Conservation (phyloP, 73 alveolate genomes). For the Tetrahymena malaccensis region DNA sequence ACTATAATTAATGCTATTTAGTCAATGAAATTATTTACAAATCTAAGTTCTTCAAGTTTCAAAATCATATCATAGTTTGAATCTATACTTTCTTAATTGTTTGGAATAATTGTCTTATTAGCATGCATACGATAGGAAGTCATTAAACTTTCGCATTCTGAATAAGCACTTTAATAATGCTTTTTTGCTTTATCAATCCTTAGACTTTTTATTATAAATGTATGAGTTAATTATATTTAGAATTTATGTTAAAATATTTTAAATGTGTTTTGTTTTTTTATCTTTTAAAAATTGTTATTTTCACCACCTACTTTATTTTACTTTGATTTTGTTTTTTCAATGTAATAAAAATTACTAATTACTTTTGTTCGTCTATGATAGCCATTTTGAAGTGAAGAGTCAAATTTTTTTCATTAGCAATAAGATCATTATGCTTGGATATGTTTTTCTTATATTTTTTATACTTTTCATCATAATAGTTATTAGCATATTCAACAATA, state of each 20-base stretch:
- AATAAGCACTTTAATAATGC: not conserved
- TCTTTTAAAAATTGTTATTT: no score
- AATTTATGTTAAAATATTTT: no score
- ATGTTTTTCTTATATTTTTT: not conserved
- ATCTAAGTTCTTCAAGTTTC: not conserved
- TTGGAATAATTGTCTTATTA: not conserved
- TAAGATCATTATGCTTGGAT: not conserved
- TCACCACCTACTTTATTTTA: no score
- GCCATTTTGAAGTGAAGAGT: not conserved
- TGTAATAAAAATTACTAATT: not conserved
- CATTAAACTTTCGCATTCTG: not conserved
- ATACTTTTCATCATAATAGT: not conserved
- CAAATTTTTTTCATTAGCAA: not conserved
- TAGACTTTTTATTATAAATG: not conserved
- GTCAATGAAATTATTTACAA: not conserved
- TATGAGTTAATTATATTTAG: no score
- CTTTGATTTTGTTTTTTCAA: not conserved
- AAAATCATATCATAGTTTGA: not conserved
- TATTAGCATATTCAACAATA: not conserved
- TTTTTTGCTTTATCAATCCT: not conserved
- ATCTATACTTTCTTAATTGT: not conserved
- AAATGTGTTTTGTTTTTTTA: no score
- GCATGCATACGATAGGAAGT: not conserved
- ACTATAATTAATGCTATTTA: not conserved
- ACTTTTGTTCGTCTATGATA: not conserved